phyloP scores from a whole-genome alignment of 2,329 filamentous ascomycete species.

The Mycocentrospora acerina region DNA sequence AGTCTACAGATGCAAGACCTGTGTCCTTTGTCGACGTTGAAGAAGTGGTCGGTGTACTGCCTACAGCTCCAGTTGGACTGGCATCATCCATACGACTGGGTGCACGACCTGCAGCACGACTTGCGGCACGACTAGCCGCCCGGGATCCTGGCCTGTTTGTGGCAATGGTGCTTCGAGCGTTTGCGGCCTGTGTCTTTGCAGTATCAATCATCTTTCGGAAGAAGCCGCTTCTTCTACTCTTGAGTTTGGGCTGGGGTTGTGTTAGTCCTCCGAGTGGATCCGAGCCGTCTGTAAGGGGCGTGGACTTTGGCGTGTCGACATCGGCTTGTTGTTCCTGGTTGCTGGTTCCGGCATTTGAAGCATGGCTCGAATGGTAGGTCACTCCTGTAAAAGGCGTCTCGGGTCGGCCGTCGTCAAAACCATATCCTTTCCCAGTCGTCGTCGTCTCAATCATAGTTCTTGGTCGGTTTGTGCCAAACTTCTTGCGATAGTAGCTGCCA shows the following conservation, averaged over 20 bases:
- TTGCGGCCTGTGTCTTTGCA: conserved; percentile 90
- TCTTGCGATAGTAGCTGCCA: conserved; percentile 83
- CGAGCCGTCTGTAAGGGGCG: conserved; percentile 60
- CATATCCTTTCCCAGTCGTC: conserved; percentile 35
- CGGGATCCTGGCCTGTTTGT: conserved; percentile 47
- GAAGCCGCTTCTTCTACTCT: conserved; percentile 77
- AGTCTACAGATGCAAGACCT: conserved; percentile 72
- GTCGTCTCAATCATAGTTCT: conserved; percentile 63
- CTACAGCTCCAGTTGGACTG: conserved; percentile 57
- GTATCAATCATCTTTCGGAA: conserved; percentile 95
- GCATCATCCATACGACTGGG: conserved; percentile 39
- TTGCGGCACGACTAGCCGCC: conserved; percentile 42
- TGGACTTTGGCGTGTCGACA: conserved; percentile 49
- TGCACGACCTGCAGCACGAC: conserved; percentile 40
- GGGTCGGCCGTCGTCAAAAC: conserved; percentile 46
- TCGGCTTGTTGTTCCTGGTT: conserved; percentile 33
- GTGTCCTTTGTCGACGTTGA: conserved; percentile 64
- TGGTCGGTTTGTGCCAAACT: conserved; percentile 55
- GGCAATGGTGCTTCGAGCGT: conserved; percentile 80
- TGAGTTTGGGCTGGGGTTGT: conserved; percentile 61
- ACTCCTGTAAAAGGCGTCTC: conserved; percentile 68
- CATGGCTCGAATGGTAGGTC: conserved; percentile 91
- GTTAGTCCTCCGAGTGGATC: conserved; percentile 75
- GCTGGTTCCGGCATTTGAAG: conserved; percentile 56
- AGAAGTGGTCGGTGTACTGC: conserved; percentile 42